These are phyloP conservation scores for Cardamine chenopodiifolia DNA, from an alignment of 345 rosid species.

Conservation along the genomic window DNA sequence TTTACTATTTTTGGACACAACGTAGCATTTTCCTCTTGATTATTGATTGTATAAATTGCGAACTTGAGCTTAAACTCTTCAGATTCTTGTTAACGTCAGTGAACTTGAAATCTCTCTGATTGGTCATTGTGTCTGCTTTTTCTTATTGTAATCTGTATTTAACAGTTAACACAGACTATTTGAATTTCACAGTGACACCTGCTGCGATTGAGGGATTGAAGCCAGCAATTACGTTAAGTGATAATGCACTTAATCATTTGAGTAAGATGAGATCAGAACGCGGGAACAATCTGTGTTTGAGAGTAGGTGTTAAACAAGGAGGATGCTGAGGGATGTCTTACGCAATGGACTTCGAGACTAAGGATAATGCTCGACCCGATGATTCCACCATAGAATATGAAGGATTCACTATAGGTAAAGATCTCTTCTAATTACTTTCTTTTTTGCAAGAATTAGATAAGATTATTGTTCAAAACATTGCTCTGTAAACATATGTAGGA, in stretches of 20 bases:
- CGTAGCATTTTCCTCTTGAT: background rate
- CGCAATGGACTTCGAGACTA: conserved; percentile 85
- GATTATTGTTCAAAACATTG: background rate
- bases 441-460: background rate
- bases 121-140: background rate
- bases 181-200: conserved; percentile 46
- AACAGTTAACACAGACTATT: too few species aligned
- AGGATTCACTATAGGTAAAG: conserved; percentile 77
- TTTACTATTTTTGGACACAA: background rate
- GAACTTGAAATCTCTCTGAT: background rate
- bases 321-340: conserved; percentile 99
- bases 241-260: conserved; percentile 77
- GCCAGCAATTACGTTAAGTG: conserved; percentile 76
- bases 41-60: background rate
- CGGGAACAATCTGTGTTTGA: conserved; percentile 72
- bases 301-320: conserved; percentile 92
- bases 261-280: conserved; percentile 76
- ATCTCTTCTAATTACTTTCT: background rate
- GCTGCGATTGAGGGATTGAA: conserved; percentile 53
- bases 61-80: background rate
- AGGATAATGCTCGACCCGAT: conserved; percentile 67
- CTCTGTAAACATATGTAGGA: background rate
- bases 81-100: background rate
- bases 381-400: conserved; percentile 80
- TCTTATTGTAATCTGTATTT: background rate